Base-by-base conservation (phyloP, 148 eudicot genomes). In the Nepenthes mirabilis region DNA sequence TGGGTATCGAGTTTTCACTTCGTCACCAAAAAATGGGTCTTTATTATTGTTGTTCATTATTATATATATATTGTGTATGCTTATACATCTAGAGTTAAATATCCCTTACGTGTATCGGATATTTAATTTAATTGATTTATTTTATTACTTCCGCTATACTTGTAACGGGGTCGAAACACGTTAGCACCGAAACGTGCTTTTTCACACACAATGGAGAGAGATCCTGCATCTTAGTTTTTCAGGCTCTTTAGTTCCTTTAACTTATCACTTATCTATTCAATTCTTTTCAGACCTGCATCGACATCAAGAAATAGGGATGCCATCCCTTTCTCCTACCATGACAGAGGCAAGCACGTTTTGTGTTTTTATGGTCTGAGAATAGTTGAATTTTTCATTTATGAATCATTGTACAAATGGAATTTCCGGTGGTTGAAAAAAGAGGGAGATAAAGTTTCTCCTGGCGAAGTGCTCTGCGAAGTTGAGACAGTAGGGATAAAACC, bases 381-480 rank as follows among this genome's bases (percentile, higher is more conserved):
- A 8, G 8, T 49, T 6, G 12, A 0, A 11, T n/a, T 49, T 49
- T 23, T 49, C 11, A 12, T 12, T 49, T 6, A 49, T 49, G 12
- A n/a, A n/a, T 49, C 11, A 49, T 5, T 49, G 3, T 1, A 10
- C 52, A 49, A 10, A 68, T 58, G 68, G 54, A 70, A 57, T 59
- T 77, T n/a, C n/a, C 84, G 85, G 63, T 93, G 99, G 99, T 70
- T 93, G 69, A 93, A 89, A 76, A 93, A 93, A 70, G 99, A 86
- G 75, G 99, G 99, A 47, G 99, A 93, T 61, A 76, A 84, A 75
- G 80, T 93, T 70, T 56, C 87, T 66, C 78, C 91, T 52, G 99
- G 99, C 62, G 99, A 93, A 84, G 97, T 93, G 52, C 91, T 93
- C 14, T 93, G 99, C 71, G 99, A 93, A 81, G 97, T 93, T 63